A percentile compares a stretch with the other conserved stretches of the same genome.
These are phyloP conservation scores for Xerocomus potaroensis DNA, from an alignment of 768 basidiomycete species.

Conservation along the genomic window DNA sequence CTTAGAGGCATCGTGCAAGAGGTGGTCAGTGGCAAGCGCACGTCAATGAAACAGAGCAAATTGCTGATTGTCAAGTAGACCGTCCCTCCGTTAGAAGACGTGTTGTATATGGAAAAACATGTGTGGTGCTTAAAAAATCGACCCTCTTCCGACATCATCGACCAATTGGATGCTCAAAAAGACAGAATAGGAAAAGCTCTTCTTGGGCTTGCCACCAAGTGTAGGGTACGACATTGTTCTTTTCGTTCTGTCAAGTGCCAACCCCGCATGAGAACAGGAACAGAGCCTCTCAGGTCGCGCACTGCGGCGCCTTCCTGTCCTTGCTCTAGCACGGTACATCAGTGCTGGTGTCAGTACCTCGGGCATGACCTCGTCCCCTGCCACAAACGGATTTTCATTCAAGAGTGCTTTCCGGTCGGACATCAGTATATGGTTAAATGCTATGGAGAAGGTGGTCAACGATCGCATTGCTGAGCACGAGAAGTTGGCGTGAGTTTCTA, in stretches of 20 bases:
- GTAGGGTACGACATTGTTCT: constrained; percentile 55
- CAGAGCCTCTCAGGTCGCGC: constrained; percentile 92
- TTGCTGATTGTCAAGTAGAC: constrained; percentile 36
- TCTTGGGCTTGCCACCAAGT: constrained; percentile 65
- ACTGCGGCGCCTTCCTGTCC: constrained; percentile 87
- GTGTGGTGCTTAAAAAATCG: constrained; percentile 4
- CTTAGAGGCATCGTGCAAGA: constrained; percentile 62
- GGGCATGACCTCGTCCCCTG: constrained; percentile 9
- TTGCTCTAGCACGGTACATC: constrained; percentile 84
- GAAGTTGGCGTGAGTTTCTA: constrained; percentile 34
- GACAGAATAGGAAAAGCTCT: constrained; percentile 56
- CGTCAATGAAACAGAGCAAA: not conserved
- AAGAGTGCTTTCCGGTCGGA: constrained; percentile 20
- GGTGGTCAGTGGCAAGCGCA: constrained; percentile 42
- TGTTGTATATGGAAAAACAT: constrained; percentile 19
- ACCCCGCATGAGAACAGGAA: constrained; percentile 33
- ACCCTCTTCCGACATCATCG: constrained; percentile 5
- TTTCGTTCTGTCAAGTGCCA: not conserved
- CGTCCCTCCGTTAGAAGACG: constrained; percentile 60
- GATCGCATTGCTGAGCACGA: constrained; percentile 52
- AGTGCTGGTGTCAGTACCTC: constrained; percentile 38
- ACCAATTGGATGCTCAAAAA: constrained; percentile 42
- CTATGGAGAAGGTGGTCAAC: constrained; percentile 73
- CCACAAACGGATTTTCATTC: constrained; percentile 4
- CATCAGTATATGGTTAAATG: constrained; percentile 76